Evolutionary conservation across 75 land plant species (phyloP), one percentile per base, ranked within the genome.

Genomic region (Picea sitchensis): DNA sequence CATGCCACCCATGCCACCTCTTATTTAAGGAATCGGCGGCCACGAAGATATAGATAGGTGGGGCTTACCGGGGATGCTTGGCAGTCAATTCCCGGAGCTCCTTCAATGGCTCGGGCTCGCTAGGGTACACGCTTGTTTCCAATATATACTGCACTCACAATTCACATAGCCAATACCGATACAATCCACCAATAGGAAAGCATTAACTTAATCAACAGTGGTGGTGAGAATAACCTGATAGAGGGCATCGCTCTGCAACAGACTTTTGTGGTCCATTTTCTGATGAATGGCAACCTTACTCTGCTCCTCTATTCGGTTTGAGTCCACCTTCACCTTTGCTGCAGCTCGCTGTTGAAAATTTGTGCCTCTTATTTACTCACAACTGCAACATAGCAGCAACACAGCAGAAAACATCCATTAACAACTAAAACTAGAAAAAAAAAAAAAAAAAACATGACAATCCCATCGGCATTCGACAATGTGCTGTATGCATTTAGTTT

Each of bases 211-310:
- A 41, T 41, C 5, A 41, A 41, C 44, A 41, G 4, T 41, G 5
- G 44, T 6, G 17, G 20, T 17, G 32, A 5, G 41, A 11, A 0
- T 36, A 69, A 93, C 98, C 92, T 95, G 96, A 68, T 93, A 93
- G 47, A 95, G 94, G 65, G 91, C 94, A 80, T 90, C 92, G 79
- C 92, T 91, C 78, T 87, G 90, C 32, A 95, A 81, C 61, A 95
- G 94, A 58, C 91, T 93, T 90, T 95, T 95, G 91, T 95, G 96
- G 73, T 94, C 96, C 23, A 85, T 85, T 77, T 90, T 88, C 51
- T 86, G 90, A 78, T 94, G 94, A 54, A 84, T 77, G 23, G 79
- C 76, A 38, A 47, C 75, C 31, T 80, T 75, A 41, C 1, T 5
- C 41, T 38, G 5, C 3, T 38, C 41, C 5, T 38, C 5, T 38